phyloP scores from a whole-genome alignment of 805 yeast species.

The Metschnikowia sp. region DNA sequence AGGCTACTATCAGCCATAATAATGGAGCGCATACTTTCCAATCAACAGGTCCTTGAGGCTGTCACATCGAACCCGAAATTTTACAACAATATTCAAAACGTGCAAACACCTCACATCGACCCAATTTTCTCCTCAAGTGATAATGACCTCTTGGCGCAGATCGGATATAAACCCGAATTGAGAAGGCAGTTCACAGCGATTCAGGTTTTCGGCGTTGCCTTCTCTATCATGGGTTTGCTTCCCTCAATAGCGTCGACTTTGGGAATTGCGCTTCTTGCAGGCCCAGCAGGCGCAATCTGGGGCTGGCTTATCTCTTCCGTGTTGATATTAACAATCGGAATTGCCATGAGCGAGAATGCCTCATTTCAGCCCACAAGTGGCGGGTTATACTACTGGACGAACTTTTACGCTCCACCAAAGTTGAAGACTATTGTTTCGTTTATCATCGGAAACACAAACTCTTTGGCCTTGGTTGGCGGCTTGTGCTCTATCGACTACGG shows the following conservation, averaged over 20 bases:
- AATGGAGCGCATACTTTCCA: slow-evolving; percentile 12
- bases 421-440: slow-evolving; percentile 23
- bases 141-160: slow-evolving; percentile 42
- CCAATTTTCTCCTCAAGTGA: slow-evolving; percentile 17
- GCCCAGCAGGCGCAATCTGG: slow-evolving; percentile 67
- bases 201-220: slow-evolving; percentile 69
- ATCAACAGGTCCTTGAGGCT: slow-evolving; percentile 25
- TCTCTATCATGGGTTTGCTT: slow-evolving; percentile 67
- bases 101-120: slow-evolving; percentile 24
- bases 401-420: slow-evolving; percentile 55
- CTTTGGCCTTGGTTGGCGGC: slow-evolving; percentile 65
- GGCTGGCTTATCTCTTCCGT: slow-evolving; percentile 65
- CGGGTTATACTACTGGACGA: slow-evolving; percentile 67
- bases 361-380: slow-evolving; percentile 74
- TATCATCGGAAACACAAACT: slow-evolving; percentile 63
- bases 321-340: slow-evolving; percentile 56
- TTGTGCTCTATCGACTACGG: slow-evolving; percentile 70
- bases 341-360: slow-evolving; percentile 63
- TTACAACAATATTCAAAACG: slow-evolving; percentile 29
- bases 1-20: background rate
- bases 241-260: slow-evolving; percentile 61
- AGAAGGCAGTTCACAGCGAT: slow-evolving; percentile 56
- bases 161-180: slow-evolving; percentile 71
- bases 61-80: slow-evolving; percentile 23
- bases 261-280: slow-evolving; percentile 53